Evolutionary conservation across 139 green algal species (phyloP), one percentile per base, ranked within the genome.

Genomic region (Astrephomene gubernaculifera): DNA sequence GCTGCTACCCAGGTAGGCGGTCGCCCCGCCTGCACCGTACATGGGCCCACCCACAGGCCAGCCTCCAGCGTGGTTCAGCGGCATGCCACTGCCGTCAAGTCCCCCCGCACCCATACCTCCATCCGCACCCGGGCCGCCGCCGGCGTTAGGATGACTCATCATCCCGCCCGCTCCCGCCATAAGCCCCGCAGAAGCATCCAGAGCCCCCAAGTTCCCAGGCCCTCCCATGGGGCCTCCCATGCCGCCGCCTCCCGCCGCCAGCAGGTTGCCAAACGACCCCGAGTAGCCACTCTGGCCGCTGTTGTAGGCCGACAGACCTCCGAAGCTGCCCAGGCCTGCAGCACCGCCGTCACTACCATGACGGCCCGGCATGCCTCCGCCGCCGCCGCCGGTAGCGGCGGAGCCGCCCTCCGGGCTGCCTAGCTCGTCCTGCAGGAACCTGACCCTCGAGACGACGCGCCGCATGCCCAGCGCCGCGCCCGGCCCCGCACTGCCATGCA

Each of bases 191-290:
- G 68, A 17, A 4, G 68, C 68, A 14, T 75, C 68, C 25, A 75
- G 4, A 10, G 68, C n/a, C n/a, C n/a, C n/a, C n/a, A n/a, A n/a
- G n/a, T n/a, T n/a, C n/a, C n/a, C n/a, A n/a, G n/a, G n/a, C n/a
- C n/a, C 38, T 38, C 68, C 68, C 68, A 75, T 75, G 39, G 68
- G 38, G 14, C 38, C 68, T 36, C n/a, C n/a, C n/a, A n/a, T n/a
- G 61, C 29, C 61, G 61, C 19, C 33, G 1, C 33, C 65, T 19
- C 38, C 57, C 0, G 57, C 36, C 8, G 39, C 27, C 31, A 71
- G 75, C 38, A 82, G 60, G 75, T 82, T 82, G 27, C 57, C 43
- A 9, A 61, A 82, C 57, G 75, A 82, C 29, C 75, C 75, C 25
- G 57, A 17, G 75, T 53, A 82, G 27, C 57, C 57, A 27, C 27